phyloP scores from a whole-genome alignment of 1,139 yeast species.

The Geotrichum bryndzae region DNA sequence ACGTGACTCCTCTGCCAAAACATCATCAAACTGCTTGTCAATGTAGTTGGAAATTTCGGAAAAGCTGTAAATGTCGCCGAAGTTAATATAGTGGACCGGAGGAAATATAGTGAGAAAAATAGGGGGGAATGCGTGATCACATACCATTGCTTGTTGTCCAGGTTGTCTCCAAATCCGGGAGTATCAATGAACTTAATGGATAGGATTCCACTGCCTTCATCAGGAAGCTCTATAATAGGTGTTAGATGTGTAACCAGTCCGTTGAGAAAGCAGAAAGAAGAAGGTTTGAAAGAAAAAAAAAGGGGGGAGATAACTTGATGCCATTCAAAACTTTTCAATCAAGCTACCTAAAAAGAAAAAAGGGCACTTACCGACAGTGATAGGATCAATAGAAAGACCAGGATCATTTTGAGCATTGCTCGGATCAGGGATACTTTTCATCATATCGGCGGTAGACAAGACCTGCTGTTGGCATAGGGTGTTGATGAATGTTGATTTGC shows the following conservation, averaged over 20 bases:
- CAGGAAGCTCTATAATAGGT: conserved; percentile 28
- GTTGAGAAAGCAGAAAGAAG: neutral
- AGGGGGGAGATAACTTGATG: neutral
- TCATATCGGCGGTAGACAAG: conserved; percentile 39
- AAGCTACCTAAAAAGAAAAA: neutral
- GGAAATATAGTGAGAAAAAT: neutral
- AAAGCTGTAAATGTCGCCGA: conserved; percentile 39
- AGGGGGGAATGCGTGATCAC: neutral
- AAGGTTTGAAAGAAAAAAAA: neutral
- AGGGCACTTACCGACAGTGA: conserved; percentile 38
- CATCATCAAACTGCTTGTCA: conserved; percentile 89
- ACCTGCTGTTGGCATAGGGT: conserved; percentile 85
- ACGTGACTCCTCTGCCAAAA: conserved; percentile 87
- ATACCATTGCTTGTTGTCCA: conserved; percentile 51
- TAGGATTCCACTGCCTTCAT: conserved; percentile 74
- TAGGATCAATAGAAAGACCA: conserved; percentile 44
- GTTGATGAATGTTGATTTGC: conserved; percentile 79
- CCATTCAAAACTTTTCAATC: neutral
- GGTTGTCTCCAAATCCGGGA: conserved; percentile 74
- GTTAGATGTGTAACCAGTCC: conserved; percentile 2
- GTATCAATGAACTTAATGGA: conserved; percentile 56
- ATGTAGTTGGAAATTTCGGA: conserved; percentile 68
- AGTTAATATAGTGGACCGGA: neutral
- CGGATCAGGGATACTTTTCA: conserved; percentile 33
- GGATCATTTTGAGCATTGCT: conserved; percentile 43